Conservation (phyloP, 805 yeast species). For the Schizosaccharomyces japonicus region DNA sequence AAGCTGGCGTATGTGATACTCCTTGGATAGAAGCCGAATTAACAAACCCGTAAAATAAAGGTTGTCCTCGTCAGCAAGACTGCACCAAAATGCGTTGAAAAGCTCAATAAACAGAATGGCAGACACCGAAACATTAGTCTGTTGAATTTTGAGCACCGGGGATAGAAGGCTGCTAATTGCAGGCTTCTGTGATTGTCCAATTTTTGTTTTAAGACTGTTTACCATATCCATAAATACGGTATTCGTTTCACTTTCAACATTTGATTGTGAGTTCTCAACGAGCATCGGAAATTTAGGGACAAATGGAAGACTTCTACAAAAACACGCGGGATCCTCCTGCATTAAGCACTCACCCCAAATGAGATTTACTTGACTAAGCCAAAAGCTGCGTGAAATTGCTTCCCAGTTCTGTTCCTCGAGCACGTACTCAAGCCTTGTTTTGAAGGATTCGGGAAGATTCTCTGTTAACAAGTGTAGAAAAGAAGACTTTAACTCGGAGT, state of each 20-base stretch:
- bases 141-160: background rate
- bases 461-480: constrained; percentile 58
- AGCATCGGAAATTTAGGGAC: no score
- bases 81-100: constrained; percentile 57
- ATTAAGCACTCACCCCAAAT: background rate
- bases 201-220: no score
- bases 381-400: constrained; percentile 67
- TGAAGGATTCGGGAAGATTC: constrained; percentile 54
- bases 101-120: constrained; percentile 48
- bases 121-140: background rate
- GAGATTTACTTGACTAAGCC: constrained; percentile 86
- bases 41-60: constrained; percentile 60
- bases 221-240: no score
- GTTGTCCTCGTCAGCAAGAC: constrained; percentile 57
- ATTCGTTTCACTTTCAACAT: no score
- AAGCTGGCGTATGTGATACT: constrained; percentile 77
- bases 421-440: constrained; percentile 60
- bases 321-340: no score
- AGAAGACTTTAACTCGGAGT: constrained; percentile 46
- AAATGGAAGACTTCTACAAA: no score
- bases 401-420: constrained; percentile 97
- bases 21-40: constrained; percentile 61
- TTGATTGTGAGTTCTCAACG: no score
- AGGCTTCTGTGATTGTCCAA: background rate
- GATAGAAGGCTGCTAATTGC: background rate